Evolutionary conservation across 306 rosid species (phyloP).

Genomic region (Cicer pinnatifidum): DNA sequence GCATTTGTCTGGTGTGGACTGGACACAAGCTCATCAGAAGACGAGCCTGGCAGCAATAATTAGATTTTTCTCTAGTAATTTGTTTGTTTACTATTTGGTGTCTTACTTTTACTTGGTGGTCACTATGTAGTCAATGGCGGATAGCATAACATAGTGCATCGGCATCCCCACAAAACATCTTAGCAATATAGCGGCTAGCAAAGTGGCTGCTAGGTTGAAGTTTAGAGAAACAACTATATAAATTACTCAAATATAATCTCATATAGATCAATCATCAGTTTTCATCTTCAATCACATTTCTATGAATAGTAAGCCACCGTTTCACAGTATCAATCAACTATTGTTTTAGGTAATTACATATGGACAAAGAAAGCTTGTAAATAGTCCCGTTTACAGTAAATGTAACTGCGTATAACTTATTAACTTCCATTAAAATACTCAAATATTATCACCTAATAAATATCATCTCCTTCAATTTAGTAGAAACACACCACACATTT

Average conservation of each 20-base stretch:
- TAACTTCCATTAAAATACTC: not conserved
- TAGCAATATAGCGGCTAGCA: not conserved
- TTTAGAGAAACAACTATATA: not conserved
- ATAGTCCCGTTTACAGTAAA: slow-evolving; percentile 7
- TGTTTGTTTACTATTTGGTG: slow-evolving; percentile 1
- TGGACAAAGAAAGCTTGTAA: not conserved
- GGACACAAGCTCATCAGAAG: not conserved
- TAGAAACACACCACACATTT: not conserved
- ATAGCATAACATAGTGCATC: not conserved
- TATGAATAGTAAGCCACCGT: not conserved
- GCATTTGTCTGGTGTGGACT: not conserved
- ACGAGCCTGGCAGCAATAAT: not conserved
- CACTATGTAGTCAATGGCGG: not conserved
- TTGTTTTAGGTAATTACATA: not conserved
- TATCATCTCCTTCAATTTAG: not conserved
- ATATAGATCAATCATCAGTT: not conserved
- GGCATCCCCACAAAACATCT: not conserved
- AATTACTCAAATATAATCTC: not conserved
- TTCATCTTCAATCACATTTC: slow-evolving; percentile 6
- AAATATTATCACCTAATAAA: not conserved
- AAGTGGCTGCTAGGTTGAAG: no score
- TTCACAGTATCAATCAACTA: not conserved
- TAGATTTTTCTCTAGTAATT: slow-evolving; percentile 9
- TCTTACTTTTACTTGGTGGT: not conserved
- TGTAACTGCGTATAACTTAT: not conserved